Evolutionary conservation across 768 basidiomycete genomes (phyloP), one percentile per base, ranked within the genome.

Genomic region (Hericium coralloides): DNA sequence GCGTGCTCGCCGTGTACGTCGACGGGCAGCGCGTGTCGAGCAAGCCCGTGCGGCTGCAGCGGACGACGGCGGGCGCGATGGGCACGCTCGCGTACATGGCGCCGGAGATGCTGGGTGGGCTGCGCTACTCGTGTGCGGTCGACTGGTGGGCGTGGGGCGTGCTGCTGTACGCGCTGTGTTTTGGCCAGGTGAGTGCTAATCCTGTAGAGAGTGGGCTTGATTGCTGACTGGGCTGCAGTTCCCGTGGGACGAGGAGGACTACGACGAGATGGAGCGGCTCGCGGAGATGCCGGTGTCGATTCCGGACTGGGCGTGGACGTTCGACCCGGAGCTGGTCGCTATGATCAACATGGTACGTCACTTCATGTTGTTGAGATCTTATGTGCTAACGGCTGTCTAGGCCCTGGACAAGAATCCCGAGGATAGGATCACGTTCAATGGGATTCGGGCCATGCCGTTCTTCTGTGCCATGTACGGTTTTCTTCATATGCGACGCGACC

Each of bases 61-160:
- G 49, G 18, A 52, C 50, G 31, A 41, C 51, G 14, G 36, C 20
- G 18, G 59, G 56, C 14, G 38, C 53, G 18, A 54, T 51, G 31
- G 61, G 61, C 26, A 60, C 61, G 5, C 51, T 57, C 10, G 53
- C 53, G 17, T 62, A 62, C 18, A 60, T 62, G 59, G 61, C 61
- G 8, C 61, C 61, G 25, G 61, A 62, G 52, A 22, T 62, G 1
- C 51, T 57, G 49, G 15, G 47, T n/a, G 36, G 52, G 26, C 39
- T 43, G 51, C 43, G 49, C 17, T 62, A 62, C 22, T 62, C 61
- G 7, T 62, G 49, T 25, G 38, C 49, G 15, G 54, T 56, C 23
- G 61, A 62, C 14, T 62, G 59, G 61, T 62, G 60, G 49, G 51
- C 59, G 14, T 60, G 52, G 45, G 61, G 61, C 3, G 61, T 62